Conservation (phyloP, 2,329 filamentous ascomycete genomes). For the Berkeleyomyces basicola region DNA sequence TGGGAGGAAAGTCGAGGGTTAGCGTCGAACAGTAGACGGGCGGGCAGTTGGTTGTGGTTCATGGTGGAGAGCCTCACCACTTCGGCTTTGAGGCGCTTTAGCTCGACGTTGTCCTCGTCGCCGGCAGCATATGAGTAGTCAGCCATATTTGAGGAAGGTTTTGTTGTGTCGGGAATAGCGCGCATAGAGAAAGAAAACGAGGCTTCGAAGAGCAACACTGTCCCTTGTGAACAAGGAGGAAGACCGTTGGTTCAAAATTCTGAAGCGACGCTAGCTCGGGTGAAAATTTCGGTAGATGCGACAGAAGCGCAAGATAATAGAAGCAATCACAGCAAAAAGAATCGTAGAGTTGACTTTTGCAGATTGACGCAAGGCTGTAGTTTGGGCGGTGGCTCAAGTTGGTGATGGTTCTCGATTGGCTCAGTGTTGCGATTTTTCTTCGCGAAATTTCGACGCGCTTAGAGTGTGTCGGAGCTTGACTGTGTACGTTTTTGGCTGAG, state of each 20-base stretch:
- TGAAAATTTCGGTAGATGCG: too few species aligned
- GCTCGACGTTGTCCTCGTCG: constrained; percentile 68
- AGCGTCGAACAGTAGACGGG: neutral
- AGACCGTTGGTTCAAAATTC: too few species aligned
- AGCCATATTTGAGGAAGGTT: constrained; percentile 1
- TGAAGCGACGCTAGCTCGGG: too few species aligned
- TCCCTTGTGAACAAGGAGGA: too few species aligned
- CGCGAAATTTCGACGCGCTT: constrained; percentile 3
- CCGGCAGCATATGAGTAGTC: constrained; percentile 9
- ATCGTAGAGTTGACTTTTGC: neutral
- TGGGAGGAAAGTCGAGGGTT: neutral
- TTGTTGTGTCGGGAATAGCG: too few species aligned
- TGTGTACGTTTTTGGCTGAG: neutral
- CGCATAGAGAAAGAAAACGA: neutral
- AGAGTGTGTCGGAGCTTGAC: neutral
- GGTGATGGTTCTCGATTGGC: neutral
- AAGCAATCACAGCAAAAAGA: neutral
- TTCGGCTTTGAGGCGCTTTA: constrained; percentile 61
- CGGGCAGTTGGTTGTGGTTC: neutral
- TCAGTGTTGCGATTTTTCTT: neutral
- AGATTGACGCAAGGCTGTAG: neutral
- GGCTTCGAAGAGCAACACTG: neutral
- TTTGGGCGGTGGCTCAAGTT: neutral
- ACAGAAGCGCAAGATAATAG: neutral
- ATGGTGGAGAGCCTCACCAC: constrained; percentile 42